Base-by-base conservation (phyloP, 768 basidiomycete genomes). In the Calocybe gangraenosa region DNA sequence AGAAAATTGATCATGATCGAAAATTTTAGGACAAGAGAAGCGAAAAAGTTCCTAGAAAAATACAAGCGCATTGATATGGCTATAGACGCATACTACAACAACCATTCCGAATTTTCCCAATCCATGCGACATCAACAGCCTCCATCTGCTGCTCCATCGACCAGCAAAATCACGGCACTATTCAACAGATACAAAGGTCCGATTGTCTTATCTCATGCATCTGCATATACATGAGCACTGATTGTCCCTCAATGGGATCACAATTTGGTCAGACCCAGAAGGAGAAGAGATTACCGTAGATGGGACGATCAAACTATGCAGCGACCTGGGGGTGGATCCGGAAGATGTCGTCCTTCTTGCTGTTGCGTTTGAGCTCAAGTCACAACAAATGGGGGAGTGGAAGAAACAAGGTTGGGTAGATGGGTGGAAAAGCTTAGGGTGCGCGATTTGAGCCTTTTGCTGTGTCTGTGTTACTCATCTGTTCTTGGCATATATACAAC, bases 311-410 rank as follows among this genome's bases (percentile, higher is more conserved):
- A 73, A 68, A 58, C 66, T 92, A 37, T 90, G 91, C 50, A 67
- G 77, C 53, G 87, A 87, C 54, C 67, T 90, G 1, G 66, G 58
- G 1, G 80, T 88, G 13, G 69, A 87, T 53, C 85, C 84, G 1
- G 88, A 90, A 51, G 87, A 93, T 55, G 82, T 88, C 18, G 87
- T 91, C 7, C 68, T 94, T 41, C 75, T 94, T 34, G 80, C 86
- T 4, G 68, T 95, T 32, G 92, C 91, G 7, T 89, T 74, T 55
- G 87, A 92, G 55, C 74, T 92, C 19, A 83, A 86, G 58, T 87
- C 87, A 3, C 85, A 84, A 0, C 56, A 67, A 48, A 68, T 94
- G 41, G 90, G 87, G 1, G 70, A 75, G 46, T 95, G 90, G 83
- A 71, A 69, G 23, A 74, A 68, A 51, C 67, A 77, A 48, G 83